A percentile compares a stretch with the other conserved stretches of the same genome.
These are phyloP conservation scores for Penicillium sp. DNA, from an alignment of 2,329 filamentous ascomycete species.

Conservation along the genomic window DNA sequence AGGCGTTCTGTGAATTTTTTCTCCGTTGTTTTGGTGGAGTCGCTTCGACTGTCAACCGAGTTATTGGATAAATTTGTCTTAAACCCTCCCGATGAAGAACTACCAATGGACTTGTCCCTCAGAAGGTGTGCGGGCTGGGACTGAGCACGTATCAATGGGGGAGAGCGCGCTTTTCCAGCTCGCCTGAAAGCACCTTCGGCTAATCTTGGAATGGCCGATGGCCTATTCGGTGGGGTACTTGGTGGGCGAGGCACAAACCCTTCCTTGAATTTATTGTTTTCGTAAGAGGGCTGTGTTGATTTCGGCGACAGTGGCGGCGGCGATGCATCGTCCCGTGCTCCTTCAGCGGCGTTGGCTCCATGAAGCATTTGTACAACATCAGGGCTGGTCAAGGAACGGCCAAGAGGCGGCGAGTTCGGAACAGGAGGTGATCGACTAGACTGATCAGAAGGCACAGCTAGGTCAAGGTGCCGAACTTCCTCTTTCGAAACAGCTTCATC, in stretches of 20 bases:
- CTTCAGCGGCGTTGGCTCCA: constrained; percentile 8
- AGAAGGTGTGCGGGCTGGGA: constrained; percentile 50
- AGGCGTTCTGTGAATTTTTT: constrained; percentile 77
- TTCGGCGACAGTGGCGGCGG: constrained; percentile 4
- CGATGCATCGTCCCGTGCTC: constrained; percentile 3
- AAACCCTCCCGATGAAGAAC: constrained; percentile 19
- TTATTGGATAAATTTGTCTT: constrained; percentile 25
- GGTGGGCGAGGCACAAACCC: constrained; percentile 14
- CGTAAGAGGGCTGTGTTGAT: constrained; percentile 1
- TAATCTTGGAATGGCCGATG: constrained; percentile 43
- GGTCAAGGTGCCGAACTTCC: constrained; percentile 62
- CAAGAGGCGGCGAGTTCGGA: constrained; percentile 8
- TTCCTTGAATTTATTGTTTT: constrained; percentile 14
- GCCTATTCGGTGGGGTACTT: constrained; percentile 27
- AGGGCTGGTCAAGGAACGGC: constrained; percentile 6
- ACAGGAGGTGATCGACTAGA: constrained; percentile 21
- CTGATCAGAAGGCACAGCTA: constrained; percentile 48
- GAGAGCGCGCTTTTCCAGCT: constrained; percentile 42
- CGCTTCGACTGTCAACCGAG: constrained; percentile 21
- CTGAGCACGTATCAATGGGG: constrained; percentile 52
- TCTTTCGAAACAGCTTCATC: constrained; percentile 44
- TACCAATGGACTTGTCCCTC: constrained; percentile 27
- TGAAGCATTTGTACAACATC: constrained; percentile 6
- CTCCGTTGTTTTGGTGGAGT: constrained; percentile 52
- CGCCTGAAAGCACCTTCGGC: constrained; percentile 38